These are phyloP conservation scores for Sarcocystis neurona DNA, from an alignment of 169 alveolate species.

Conservation along the genomic window DNA sequence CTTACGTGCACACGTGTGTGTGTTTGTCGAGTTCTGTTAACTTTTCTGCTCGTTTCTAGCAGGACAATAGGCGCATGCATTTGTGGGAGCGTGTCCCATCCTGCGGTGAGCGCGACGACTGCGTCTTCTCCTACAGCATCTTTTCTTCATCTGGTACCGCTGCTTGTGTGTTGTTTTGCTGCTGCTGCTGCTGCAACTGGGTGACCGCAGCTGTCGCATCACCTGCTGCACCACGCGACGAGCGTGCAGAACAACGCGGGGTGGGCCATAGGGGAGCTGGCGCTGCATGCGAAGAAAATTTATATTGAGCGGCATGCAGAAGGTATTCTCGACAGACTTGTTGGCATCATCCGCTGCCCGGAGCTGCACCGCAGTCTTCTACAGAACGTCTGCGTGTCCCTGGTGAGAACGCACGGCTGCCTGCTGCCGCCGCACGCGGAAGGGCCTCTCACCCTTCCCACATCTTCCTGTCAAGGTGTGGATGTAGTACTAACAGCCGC, in stretches of 20 bases:
- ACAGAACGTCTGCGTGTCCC: slow-evolving; percentile 80
- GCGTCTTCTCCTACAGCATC: too few relatives aligned
- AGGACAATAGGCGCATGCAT: too few relatives aligned
- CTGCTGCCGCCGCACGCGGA: slow-evolving; percentile 5
- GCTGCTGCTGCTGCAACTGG: background rate
- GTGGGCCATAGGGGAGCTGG: slow-evolving; percentile 86
- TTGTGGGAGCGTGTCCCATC: too few relatives aligned
- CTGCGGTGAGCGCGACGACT: too few relatives aligned
- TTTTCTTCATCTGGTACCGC: too few relatives aligned
- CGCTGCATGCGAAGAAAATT: slow-evolving; percentile 71
- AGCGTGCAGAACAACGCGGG: slow-evolving; percentile 85
- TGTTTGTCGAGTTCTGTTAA: background rate
- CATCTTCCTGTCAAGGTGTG: background rate
- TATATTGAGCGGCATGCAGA: slow-evolving; percentile 74
- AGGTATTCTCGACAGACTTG: slow-evolving; percentile 70
- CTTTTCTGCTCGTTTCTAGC: slow-evolving; percentile 27
- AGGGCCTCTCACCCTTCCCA: background rate
- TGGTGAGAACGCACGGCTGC: slow-evolving; percentile 67
- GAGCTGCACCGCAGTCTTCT: slow-evolving; percentile 69
- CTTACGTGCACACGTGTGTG: background rate
- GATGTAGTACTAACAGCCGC: background rate
- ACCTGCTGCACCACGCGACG: slow-evolving; percentile 69
- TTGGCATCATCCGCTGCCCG: slow-evolving; percentile 65
- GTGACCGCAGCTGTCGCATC: slow-evolving; percentile 52
- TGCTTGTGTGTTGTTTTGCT: background rate